A percentile compares a stretch with the other conserved stretches of the same genome.
These are phyloP conservation scores for Rubroboletus satanas DNA, from an alignment of 768 basidiomycete species.

Conservation along the genomic window DNA sequence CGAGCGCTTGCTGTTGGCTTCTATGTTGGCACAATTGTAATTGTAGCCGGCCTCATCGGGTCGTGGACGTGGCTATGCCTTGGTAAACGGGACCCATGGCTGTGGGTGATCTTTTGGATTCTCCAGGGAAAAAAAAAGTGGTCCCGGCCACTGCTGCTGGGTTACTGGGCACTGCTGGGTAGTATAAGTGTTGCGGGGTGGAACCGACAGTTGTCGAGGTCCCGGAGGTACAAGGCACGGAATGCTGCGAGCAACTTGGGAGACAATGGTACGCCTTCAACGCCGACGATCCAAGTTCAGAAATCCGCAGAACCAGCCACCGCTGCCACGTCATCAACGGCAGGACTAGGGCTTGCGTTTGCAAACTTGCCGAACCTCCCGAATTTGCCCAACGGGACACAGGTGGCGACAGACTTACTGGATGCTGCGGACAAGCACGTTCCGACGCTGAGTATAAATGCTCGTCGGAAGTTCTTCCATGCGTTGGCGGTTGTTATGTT, in stretches of 20 bases:
- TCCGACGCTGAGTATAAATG: constrained; percentile 86
- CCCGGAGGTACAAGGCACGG: constrained; percentile 60
- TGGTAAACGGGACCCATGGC: constrained; percentile 77
- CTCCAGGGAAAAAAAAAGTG: constrained; percentile 72
- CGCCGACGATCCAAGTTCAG: constrained; percentile 22
- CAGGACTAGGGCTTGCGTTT: constrained; percentile 34
- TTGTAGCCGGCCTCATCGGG: constrained; percentile 81
- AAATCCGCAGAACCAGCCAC: constrained; percentile 16
- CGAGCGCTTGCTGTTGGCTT: constrained; percentile 83
- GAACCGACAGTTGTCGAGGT: constrained; percentile 84
- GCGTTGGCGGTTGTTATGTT: constrained; percentile 96
- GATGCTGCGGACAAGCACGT: constrained; percentile 89
- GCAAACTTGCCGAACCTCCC: constrained; percentile 51
- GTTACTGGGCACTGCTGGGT: constrained; percentile 82
- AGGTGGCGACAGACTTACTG: constrained; percentile 57
- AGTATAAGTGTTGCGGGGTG: constrained; percentile 89
- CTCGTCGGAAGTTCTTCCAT: constrained; percentile 95
- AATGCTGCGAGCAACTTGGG: constrained; percentile 32
- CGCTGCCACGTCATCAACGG: constrained; percentile 13
- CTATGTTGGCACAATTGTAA: constrained; percentile 69
- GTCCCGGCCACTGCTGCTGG: constrained; percentile 73
- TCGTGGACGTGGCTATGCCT: constrained; percentile 92
- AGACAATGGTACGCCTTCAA: constrained; percentile 34
- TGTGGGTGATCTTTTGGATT: constrained; percentile 78
- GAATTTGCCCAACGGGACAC: constrained; percentile 53